Evolutionary conservation across 805 yeast species (phyloP).

Genomic region (Wickerhamiella australiensis): DNA sequence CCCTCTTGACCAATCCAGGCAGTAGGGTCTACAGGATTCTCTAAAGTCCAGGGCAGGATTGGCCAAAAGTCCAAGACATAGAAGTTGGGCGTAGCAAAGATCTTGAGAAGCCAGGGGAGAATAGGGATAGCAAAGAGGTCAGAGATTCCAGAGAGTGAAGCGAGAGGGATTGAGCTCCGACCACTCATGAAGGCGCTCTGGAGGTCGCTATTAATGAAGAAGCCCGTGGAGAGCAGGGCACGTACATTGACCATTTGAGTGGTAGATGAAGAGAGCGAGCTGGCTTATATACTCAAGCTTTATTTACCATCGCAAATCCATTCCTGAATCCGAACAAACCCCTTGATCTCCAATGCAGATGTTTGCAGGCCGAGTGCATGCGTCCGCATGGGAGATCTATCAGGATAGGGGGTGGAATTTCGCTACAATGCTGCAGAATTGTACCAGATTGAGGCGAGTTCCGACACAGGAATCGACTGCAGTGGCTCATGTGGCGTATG

Average conservation of each 20-base stretch:
- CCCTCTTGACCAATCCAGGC: constrained; percentile 11
- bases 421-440: no score
- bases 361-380: no score
- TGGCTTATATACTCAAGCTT: no score
- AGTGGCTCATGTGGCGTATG: no score
- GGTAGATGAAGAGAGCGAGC: no score
- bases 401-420: no score
- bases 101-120: constrained; percentile 27
- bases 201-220: neutral
- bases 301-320: no score
- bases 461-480: no score
- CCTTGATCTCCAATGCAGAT: no score
- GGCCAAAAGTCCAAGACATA: neutral
- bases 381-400: no score
- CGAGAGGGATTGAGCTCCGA: neutral
- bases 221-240: neutral
- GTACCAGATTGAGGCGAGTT: no score
- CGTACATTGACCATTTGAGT: neutral
- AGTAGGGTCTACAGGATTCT: constrained; percentile 5
- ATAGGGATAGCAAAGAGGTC: constrained; percentile 15
- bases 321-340: no score
- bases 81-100: constrained; percentile 18
- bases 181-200: neutral
- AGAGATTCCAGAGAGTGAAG: neutral
- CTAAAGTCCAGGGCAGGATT: constrained; percentile 4